These are phyloP conservation scores for Nothopassalora personata DNA, from an alignment of 2,329 filamentous ascomycete species.

Conservation along the genomic window DNA sequence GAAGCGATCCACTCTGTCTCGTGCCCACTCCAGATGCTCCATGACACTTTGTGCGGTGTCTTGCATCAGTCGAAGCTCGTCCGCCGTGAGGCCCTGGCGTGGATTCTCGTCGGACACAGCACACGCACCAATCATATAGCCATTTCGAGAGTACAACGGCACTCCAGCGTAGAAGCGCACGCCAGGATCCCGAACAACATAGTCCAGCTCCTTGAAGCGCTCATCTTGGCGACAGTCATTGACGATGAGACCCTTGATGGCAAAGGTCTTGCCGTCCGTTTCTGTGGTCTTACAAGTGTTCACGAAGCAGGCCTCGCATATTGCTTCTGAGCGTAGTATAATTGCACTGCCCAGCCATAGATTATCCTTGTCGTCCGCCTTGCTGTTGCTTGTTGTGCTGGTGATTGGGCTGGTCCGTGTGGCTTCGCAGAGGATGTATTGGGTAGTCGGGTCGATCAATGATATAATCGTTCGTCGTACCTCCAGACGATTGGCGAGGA, in stretches of 20 bases:
- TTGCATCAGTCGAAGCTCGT: conserved; percentile 51
- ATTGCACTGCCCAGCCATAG: conserved; percentile 31
- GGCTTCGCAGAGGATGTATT: conserved; percentile 50
- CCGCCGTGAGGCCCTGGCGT: conserved; percentile 45
- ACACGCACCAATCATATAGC: conserved; percentile 56
- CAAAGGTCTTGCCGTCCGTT: conserved; percentile 13
- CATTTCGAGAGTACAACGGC: conserved; percentile 54
- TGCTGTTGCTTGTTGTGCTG: not conserved
- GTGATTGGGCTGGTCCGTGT: conserved; percentile 33
- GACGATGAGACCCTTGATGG: conserved; percentile 19
- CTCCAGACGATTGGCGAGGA: conserved; percentile 35
- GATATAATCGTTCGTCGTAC: conserved; percentile 37
- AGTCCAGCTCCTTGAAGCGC: conserved; percentile 31
- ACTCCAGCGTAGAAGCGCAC: conserved; percentile 53
- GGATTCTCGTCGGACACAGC: conserved; percentile 55
- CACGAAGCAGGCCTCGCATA: conserved; percentile 31
- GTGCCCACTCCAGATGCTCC: conserved; percentile 56
- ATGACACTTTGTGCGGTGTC: conserved; percentile 54
- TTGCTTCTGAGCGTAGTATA: conserved; percentile 32
- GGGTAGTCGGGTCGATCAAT: conserved; percentile 45
- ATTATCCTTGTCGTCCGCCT: conserved; percentile 31
- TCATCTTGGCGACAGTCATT: conserved; percentile 30
- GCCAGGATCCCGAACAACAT: conserved; percentile 22
- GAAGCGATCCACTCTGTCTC: conserved; percentile 48
- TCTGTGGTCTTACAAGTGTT: conserved; percentile 14